phyloP scores from a whole-genome alignment of 306 rosid species.

The Dalbergia oliveri region DNA sequence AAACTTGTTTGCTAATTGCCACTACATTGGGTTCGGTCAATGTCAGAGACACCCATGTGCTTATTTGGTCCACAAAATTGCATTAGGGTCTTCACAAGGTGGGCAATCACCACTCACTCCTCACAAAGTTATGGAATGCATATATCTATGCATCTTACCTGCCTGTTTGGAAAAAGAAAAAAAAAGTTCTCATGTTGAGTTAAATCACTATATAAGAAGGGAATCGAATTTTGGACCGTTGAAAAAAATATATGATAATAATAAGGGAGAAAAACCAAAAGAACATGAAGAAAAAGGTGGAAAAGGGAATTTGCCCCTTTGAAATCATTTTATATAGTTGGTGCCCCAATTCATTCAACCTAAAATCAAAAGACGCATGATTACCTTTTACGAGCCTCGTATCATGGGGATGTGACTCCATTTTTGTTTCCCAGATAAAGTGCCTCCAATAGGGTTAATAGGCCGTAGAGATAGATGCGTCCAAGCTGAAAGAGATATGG shows the following conservation, averaged over 20 bases:
- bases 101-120: constrained; percentile 45
- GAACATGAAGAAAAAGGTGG: constrained; percentile 32
- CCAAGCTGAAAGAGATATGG: constrained; percentile 14
- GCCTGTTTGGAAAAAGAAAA: constrained; percentile 33
- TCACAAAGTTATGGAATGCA: background rate
- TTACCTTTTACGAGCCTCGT: constrained; percentile 44
- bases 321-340: constrained; percentile 42
- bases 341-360: constrained; percentile 46
- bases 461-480: constrained; percentile 30
- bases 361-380: constrained; percentile 48
- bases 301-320: constrained; percentile 42
- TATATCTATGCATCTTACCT: too few species aligned
- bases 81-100: constrained; percentile 31
- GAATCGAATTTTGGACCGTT: constrained; percentile 33
- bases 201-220: constrained; percentile 25
- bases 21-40: constrained; percentile 31
- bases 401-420: constrained; percentile 58
- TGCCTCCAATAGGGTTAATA: constrained; percentile 37
- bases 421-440: constrained; percentile 40
- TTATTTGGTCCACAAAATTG: constrained; percentile 39
- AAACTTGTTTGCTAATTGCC: background rate
- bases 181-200: constrained; percentile 37
- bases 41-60: constrained; percentile 41
- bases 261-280: constrained; percentile 36
- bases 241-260: background rate